Evolutionary conservation across 768 basidiomycete species (phyloP).

Genomic region (Trametes gibbosa): DNA sequence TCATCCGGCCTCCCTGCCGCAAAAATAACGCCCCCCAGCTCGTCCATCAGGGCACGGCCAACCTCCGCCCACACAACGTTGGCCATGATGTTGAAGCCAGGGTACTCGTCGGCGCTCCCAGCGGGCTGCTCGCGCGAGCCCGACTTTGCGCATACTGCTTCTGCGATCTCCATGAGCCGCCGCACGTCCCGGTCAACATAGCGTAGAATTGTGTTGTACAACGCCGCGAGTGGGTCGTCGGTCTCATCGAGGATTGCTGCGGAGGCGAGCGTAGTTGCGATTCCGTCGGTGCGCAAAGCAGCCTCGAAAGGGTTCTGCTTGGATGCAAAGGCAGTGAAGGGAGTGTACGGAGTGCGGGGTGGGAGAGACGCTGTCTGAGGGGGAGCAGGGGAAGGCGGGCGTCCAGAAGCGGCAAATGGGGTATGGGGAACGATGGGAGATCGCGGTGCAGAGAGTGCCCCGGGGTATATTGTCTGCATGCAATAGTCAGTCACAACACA

Average conservation of each 20-base stretch:
- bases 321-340: conserved; percentile 45
- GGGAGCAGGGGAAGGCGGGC: conserved; percentile 18
- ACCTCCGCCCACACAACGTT: conserved; percentile 90
- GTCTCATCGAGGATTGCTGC: conserved; percentile 60
- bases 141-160: conserved; percentile 56
- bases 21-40: conserved; percentile 80
- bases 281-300: conserved; percentile 28
- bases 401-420: conserved; percentile 41
- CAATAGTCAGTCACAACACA: background rate
- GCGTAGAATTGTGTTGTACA: conserved; percentile 80
- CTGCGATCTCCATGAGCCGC: conserved; percentile 74
- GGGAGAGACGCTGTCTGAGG: conserved; percentile 47
- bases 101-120: conserved; percentile 11
- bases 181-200: conserved; percentile 77
- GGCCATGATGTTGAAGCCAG: conserved; percentile 78
- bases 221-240: conserved; percentile 64
- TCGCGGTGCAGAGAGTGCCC: conserved; percentile 63
- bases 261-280: conserved; percentile 25
- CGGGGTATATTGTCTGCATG: conserved; percentile 62
- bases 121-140: conserved; percentile 23
- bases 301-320: conserved; percentile 40
- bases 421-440: conserved; percentile 79
- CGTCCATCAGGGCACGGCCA: conserved; percentile 75
- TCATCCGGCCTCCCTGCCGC: conserved; percentile 90
- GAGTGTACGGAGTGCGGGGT: conserved; percentile 55